Base-by-base conservation (phyloP, 441 rosid genomes). In the Populus hybrid region DNA sequence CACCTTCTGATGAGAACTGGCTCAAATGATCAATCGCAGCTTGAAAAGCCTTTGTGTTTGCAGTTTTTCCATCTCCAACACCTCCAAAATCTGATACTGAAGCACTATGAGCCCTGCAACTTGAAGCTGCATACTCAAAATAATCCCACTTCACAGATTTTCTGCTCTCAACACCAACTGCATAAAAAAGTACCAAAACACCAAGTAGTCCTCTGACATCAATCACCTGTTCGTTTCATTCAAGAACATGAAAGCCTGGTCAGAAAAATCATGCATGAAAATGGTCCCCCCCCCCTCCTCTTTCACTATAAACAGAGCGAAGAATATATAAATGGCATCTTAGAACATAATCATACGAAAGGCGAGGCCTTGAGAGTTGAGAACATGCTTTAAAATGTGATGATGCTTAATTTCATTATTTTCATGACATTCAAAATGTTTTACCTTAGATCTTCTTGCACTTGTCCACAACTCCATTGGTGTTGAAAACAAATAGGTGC, bases 41-140 rank as follows among this genome's bases (percentile, higher is more conserved):
- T 61, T 35, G 73, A 70, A 94, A 94, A 0, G 86, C 94, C 77
- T 87, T 81, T 10, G 94, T 94, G 70, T 92, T 94, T 0, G 84
- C 85, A 23, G 93, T 92, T 76, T 80, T 84, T 5, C 98, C 99
- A 63, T 95, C 97, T 6, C 97, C 93, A 10, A 93, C 87, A 3
- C 88, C 97, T 40, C 99, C 99, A 68, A 90, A 93, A 78, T 95
- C 97, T 0, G 89, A 76, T 68, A 95, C 5, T 4, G 84, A 65
- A 0, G 95, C 94, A 10, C 77, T 86, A 76, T 95, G 97, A 70
- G 86, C 88, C 23, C 99, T 90, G 79, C 99, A 95, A 74, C 72
- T 84, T 35, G 82, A 73, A 0, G 93, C 91, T 61, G 54, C 69
- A 65, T 79, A 90, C 36, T 80, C 73, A 14, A 78, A 83, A 32